Percentiles rank a stretch among this genome's conserved stretches.
phyloP scores from a whole-genome alignment of 495 filamentous ascomycete species.

The Aspergillus heteromorphus region DNA sequence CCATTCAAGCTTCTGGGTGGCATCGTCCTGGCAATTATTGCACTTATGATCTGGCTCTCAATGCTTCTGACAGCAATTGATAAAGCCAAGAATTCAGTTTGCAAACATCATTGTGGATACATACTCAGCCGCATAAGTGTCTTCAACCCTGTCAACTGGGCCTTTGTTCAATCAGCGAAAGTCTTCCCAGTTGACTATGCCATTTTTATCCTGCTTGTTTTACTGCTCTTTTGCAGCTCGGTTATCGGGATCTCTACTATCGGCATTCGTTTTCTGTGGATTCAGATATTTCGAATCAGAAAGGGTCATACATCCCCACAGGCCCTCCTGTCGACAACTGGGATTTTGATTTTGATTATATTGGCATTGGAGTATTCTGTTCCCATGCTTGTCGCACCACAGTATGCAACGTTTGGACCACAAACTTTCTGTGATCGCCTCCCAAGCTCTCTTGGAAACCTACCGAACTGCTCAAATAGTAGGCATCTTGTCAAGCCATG shows the following conservation, averaged over 20 bases:
- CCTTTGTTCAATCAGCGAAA: constrained; percentile 74
- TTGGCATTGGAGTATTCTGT: constrained; percentile 88
- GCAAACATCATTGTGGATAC: constrained; percentile 87
- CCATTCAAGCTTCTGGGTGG: constrained; percentile 86
- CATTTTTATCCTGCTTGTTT: constrained; percentile 73
- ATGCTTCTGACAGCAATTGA: constrained; percentile 96
- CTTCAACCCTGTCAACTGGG: constrained; percentile 92
- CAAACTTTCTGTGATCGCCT: constrained; percentile 84
- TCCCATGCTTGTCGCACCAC: constrained; percentile 85
- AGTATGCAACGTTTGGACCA: constrained; percentile 90
- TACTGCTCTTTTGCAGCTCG: constrained; percentile 81
- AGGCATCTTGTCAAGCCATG: constrained; percentile 70
- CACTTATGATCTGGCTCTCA: constrained; percentile 72
- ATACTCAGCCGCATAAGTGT: constrained; percentile 86
- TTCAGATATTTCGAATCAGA: constrained; percentile 83
- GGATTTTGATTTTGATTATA: constrained; percentile 82
- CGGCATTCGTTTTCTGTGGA: constrained; percentile 94
- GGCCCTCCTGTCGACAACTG: constrained; percentile 84
- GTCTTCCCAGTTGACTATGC: constrained; percentile 91
- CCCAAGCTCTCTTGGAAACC: constrained; percentile 47
- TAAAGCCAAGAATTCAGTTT: constrained; percentile 91
- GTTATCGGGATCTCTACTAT: constrained; percentile 79
- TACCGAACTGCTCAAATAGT: constrained; percentile 76
- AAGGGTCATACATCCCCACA: constrained; percentile 86
- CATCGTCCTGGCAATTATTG: constrained; percentile 64